These are phyloP conservation scores for Xylariaceae sp. DNA, from an alignment of 2,329 filamentous ascomycete genomes.

Conservation along the genomic window DNA sequence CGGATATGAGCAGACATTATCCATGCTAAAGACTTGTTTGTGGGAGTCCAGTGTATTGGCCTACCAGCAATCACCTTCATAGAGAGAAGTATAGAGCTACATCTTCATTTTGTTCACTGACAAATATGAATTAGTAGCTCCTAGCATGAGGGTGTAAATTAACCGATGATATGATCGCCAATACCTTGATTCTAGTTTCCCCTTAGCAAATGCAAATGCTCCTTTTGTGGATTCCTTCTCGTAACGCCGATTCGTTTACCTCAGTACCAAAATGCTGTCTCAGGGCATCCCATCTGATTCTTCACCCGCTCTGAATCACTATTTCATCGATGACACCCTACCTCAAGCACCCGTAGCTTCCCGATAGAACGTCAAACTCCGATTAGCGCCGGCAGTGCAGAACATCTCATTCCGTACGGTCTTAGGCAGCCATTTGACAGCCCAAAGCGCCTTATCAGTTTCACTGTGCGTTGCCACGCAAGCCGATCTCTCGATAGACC, in stretches of 20 bases:
- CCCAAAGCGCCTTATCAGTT: slow-evolving; percentile 84
- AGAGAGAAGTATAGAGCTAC: too few species aligned
- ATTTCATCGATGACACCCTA: neutral
- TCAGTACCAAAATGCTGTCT: slow-evolving; percentile 11
- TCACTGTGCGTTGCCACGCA: slow-evolving; percentile 96
- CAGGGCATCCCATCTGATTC: too few species aligned
- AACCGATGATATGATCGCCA: too few species aligned
- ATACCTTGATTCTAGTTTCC: slow-evolving; percentile 9
- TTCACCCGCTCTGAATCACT: too few species aligned
- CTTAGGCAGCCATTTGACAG: slow-evolving; percentile 83
- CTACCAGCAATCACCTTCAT: too few species aligned
- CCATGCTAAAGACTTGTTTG: too few species aligned
- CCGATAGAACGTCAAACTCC: slow-evolving; percentile 80
- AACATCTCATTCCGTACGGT: slow-evolving; percentile 72
- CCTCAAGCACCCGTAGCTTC: slow-evolving; percentile 71
- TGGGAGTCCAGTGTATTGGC: too few species aligned
- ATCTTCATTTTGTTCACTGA: too few species aligned
- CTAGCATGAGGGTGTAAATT: too few species aligned
- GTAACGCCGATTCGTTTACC: slow-evolving; percentile 31
- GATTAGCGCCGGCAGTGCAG: slow-evolving; percentile 77
- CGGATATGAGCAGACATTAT: too few species aligned
- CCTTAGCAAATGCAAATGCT: slow-evolving; percentile 21
- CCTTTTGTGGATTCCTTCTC: slow-evolving; percentile 31
- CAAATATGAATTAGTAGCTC: too few species aligned
- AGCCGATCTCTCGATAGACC: slow-evolving; percentile 81